These are phyloP conservation scores for Paecilomyces fulvus DNA, from an alignment of 2,329 filamentous ascomycete species.

Conservation along the genomic window DNA sequence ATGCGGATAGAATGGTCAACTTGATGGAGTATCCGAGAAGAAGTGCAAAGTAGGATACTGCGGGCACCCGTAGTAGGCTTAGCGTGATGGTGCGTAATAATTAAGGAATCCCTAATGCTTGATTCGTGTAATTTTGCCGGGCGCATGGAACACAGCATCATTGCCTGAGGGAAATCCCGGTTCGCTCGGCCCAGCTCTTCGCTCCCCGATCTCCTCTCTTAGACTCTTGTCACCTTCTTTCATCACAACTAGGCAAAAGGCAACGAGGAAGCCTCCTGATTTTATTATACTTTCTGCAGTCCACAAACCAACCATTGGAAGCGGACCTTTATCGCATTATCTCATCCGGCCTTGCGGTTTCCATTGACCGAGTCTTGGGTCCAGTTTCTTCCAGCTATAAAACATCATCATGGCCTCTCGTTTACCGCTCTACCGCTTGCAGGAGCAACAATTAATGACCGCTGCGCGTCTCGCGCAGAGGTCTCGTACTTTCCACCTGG, in stretches of 20 bases:
- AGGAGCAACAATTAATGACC: conserved; percentile 22
- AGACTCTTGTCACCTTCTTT: conserved; percentile 11
- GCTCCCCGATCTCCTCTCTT: conserved; percentile 6
- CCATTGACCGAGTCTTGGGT: conserved; percentile 1
- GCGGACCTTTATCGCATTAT: neutral
- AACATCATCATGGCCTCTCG: conserved; percentile 32
- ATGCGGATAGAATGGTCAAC: neutral
- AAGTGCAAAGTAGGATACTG: conserved; percentile 16
- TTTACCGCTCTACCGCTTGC: conserved; percentile 27
- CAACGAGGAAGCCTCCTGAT: neutral
- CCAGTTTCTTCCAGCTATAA: conserved; percentile 7
- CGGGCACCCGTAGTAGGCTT: conserved; percentile 8
- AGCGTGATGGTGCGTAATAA: conserved; percentile 17
- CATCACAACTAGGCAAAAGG: neutral
- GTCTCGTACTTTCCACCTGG: conserved; percentile 13
- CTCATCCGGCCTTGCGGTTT: neutral
- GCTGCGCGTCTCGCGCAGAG: conserved; percentile 19
- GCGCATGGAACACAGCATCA: conserved; percentile 10
- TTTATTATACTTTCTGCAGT: neutral
- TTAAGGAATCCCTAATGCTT: too few species aligned
- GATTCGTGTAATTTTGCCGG: conserved; percentile 13
- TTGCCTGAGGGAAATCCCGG: conserved; percentile 18
- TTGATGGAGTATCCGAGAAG: conserved; percentile 4
- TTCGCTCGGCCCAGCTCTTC: conserved; percentile 16
- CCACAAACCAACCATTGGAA: neutral